Conservation (phyloP, 345 rosid genomes). For the Moringa oleifera region DNA sequence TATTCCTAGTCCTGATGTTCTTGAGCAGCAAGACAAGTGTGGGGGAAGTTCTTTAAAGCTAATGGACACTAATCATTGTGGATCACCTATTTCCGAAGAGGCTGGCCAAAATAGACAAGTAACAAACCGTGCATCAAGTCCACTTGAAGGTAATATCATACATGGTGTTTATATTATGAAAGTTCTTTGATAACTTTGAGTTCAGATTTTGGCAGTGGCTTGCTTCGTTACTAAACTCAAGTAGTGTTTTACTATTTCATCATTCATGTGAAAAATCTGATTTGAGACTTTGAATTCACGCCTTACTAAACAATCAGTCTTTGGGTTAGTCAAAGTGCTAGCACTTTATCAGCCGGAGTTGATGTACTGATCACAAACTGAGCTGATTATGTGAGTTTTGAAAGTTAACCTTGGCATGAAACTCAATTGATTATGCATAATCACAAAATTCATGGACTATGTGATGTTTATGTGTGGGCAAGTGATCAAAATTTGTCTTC, state of each 20-base stretch:
- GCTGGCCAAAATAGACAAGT: constrained; percentile 66
- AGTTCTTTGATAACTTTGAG: not conserved
- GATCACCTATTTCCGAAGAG: constrained; percentile 80
- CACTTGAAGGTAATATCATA: constrained; percentile 58
- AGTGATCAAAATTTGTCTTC: too few relatives aligned
- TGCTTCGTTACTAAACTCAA: not conserved
- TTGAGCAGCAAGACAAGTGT: constrained; percentile 61
- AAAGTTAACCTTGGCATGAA: too few relatives aligned
- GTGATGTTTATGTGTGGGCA: too few relatives aligned
- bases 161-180: not conserved
- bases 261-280: not conserved
- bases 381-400: too few relatives aligned
- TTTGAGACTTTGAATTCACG: not conserved
- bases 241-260: not conserved
- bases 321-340: not conserved
- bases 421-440: too few relatives aligned
- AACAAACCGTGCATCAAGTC: constrained; percentile 57
- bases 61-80: constrained; percentile 59
- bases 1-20: constrained; percentile 73
- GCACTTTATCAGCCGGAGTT: not conserved
- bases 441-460: too few relatives aligned
- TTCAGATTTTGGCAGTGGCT: not conserved
- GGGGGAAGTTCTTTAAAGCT: constrained; percentile 59
- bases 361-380: too few relatives aligned
- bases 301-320: not conserved